Evolutionary conservation across 257 asterid species (phyloP), one percentile per base, ranked within the genome.

Genomic region (Cinchona pubescens): DNA sequence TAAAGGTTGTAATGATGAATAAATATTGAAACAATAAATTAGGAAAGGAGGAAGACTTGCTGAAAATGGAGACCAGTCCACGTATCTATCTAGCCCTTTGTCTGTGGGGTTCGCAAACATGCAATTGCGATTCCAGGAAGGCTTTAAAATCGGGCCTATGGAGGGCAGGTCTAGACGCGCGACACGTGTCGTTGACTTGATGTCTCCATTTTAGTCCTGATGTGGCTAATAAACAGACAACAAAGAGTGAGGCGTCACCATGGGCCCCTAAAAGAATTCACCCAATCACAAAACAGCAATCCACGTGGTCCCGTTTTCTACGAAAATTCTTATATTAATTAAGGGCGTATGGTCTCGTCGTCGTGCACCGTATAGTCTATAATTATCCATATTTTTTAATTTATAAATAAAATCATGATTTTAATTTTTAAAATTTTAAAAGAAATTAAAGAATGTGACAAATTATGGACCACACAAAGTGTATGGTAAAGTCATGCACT

Each of bases 131-230:
- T n/a, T 23, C 58, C n/a, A n/a, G n/a, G n/a, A n/a, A n/a, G n/a
- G n/a, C n/a, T n/a, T n/a, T n/a, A n/a, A n/a, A n/a, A n/a, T n/a
- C n/a, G n/a, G n/a, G n/a, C n/a, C n/a, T n/a, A n/a, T n/a, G n/a
- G n/a, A n/a, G n/a, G n/a, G n/a, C 42, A 5, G 0, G 0, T 11
- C 69, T 56, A 69, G 2, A 21, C 14, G 65, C 5, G 3, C 9
- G 79, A 71, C 85, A 83, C 87, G 85, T 80, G 75, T 69, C 75
- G 72, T 80, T 83, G 83, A 77, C 85, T 40, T 55, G 34, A 25
- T 38, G 4, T 19, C 59, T 21, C 53, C 21, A 3, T 56, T 35
- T 15, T 2, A 2, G 3, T 46, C 75, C 45, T 65, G 65, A 70
- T 58, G 53, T 35, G 69, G 58, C 29, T 40, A 25, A 51, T n/a